A percentile compares a stretch with the other conserved stretches of the same genome.
These are phyloP conservation scores for Caloboletus firmus DNA, from an alignment of 1,284 basidiomycete genomes.

Conservation along the genomic window DNA sequence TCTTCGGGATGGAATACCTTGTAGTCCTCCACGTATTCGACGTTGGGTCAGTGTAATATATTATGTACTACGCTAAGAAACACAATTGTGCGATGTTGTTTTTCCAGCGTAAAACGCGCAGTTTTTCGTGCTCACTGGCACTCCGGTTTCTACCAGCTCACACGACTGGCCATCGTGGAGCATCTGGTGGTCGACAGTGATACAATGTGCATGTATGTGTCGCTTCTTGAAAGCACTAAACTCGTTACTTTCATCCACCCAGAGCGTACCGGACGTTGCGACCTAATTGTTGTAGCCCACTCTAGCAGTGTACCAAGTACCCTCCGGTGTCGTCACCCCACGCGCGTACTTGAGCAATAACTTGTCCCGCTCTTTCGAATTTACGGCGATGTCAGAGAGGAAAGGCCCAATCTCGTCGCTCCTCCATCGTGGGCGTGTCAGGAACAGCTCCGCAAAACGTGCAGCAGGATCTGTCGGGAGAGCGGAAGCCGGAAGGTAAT, in stretches of 20 bases:
- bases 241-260: background rate
- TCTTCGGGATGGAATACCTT: background rate
- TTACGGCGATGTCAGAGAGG: slow-evolving; percentile 74
- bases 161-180: background rate
- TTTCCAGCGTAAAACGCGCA: background rate
- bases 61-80: background rate
- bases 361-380: slow-evolving; percentile 84
- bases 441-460: slow-evolving; percentile 83
- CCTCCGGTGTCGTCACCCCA: slow-evolving; percentile 65
- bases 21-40: background rate
- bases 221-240: background rate
- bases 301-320: slow-evolving; percentile 71
- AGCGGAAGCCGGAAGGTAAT: slow-evolving; percentile 72
- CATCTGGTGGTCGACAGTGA: background rate
- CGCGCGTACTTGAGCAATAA: slow-evolving; percentile 83
- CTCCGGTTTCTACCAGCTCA: background rate
- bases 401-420: slow-evolving; percentile 80
- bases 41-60: background rate
- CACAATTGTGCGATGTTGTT: background rate
- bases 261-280: background rate
- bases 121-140: background rate
- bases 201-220: too few species aligned
- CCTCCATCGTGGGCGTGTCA: slow-evolving; percentile 74
- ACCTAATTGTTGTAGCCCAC: slow-evolving; percentile 46
- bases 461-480: slow-evolving; percentile 73